A percentile compares a stretch with the other conserved stretches of the same genome.
phyloP scores from a whole-genome alignment of 805 yeast genomes.

The Candida maltosa region DNA sequence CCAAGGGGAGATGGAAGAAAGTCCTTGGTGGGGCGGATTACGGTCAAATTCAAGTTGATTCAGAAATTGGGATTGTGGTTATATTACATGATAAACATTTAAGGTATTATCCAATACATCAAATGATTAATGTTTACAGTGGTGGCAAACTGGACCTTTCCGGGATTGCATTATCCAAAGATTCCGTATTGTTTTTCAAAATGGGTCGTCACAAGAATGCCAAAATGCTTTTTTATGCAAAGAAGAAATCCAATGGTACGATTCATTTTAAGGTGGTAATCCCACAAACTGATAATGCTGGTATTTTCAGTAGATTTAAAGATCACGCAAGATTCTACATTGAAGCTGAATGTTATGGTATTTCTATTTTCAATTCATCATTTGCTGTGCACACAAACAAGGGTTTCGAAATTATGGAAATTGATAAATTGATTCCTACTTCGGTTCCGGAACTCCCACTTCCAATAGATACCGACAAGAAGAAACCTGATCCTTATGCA shows the following conservation, averaged over 20 bases:
- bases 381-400: conserved; percentile 64
- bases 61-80: conserved; percentile 52
- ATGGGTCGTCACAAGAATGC: conserved; percentile 68
- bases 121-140: conserved; percentile 56
- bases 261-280: conserved; percentile 56
- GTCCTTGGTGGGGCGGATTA: conserved; percentile 52
- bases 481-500: conserved; percentile 28
- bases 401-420: conserved; percentile 64
- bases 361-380: conserved; percentile 62
- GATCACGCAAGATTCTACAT: conserved; percentile 44
- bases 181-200: conserved; percentile 54
- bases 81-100: conserved; percentile 58
- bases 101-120: conserved; percentile 60
- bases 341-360: conserved; percentile 55
- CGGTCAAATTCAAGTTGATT: conserved; percentile 58
- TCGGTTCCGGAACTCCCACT: conserved; percentile 54
- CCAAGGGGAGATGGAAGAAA: conserved; percentile 53
- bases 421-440: conserved; percentile 55
- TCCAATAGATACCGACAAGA: conserved; percentile 8
- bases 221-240: conserved; percentile 55
- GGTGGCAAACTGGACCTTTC: conserved; percentile 36
- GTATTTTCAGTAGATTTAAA: conserved; percentile 36
- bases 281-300: conserved; percentile 56
- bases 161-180: conserved; percentile 49
- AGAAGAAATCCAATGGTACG: conserved; percentile 43